Base-by-base conservation (phyloP, 208 protist species). In the Leishmania martiniquensis region DNA sequence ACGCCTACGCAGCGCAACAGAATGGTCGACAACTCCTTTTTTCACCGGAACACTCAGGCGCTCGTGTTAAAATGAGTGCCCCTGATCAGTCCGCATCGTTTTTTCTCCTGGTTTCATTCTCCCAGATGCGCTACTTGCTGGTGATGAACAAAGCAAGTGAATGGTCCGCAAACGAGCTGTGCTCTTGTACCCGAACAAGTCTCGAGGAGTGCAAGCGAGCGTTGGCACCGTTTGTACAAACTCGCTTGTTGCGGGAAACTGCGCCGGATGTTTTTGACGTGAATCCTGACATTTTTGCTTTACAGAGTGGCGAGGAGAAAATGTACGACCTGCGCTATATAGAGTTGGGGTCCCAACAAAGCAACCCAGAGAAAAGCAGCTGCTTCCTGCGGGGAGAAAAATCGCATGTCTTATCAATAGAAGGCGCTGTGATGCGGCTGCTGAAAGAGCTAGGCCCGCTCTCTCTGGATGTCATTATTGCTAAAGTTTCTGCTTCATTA, bases 1-100 rank as follows among this genome's bases (percentile, higher is more conserved):
- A 37, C 7, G 15, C 59, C 17, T 83, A 83, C 79, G 67, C 69
- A 32, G 22, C 55, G 0, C 44, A 44, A 34, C 70, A 62, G 44
- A 68, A 78, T 9, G 79, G 79, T 25, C 79, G 79, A 22, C 73
- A 60, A 59, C 52, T 83, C 34, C 45, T 77, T 32, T 83, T 83
- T 59, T 83, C 79, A 32, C 68, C 73, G 15, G 79, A 83, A 65
- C 74, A 83, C 59, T 83, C 79, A 25, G 79, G 79, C 45, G 69
- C 65, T 51, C 79, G 79, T 13, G 29, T 83, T 32, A 60, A 13
- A 42, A 78, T 83, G 79, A 68, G 72, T 13, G 54, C 55, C 13
- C 55, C 79, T 1, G 59, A 55, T 15, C 4, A 60, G 6, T 7
- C 52, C n/a, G 52, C 34, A 17, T 68, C 77, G 47, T 34, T 78